Evolutionary conservation across 306 rosid species (phyloP).

Genomic region (Vigna angularis): DNA sequence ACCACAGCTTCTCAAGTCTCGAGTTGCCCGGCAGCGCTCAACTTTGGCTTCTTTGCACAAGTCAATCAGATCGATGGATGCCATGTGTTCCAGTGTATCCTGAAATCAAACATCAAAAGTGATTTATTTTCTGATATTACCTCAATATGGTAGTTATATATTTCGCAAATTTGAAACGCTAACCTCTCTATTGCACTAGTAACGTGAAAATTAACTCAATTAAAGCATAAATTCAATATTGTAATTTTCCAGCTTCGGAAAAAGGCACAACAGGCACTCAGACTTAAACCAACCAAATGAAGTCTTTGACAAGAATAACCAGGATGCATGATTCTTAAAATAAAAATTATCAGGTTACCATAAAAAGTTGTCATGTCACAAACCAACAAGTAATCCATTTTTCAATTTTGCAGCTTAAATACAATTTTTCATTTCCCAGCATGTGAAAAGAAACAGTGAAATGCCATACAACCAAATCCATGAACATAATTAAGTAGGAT

Average conservation of each 20-base stretch:
- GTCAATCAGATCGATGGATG: conserved; percentile 82
- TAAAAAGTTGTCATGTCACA: neutral
- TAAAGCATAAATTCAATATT: neutral
- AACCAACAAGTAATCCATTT: conserved; percentile 14
- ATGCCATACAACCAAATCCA: neutral
- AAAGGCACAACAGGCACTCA: conserved; percentile 2
- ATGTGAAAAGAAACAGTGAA: conserved; percentile 10
- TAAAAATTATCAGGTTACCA: neutral
- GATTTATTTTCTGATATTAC: conserved; percentile 11
- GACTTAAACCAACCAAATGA: conserved; percentile 28
- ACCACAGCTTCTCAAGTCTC: conserved; percentile 98
- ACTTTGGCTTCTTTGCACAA: conserved; percentile 95
- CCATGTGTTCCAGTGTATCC: conserved; percentile 91
- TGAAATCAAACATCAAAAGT: conserved; percentile 49
- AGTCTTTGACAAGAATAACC: neutral
- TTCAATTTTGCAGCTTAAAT: neutral
- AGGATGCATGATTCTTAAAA: conserved; percentile 1
- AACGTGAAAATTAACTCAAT: conserved; percentile 26
- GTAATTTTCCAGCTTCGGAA: conserved; percentile 1
- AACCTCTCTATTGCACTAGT: conserved; percentile 11
- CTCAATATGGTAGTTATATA: conserved; percentile 2
- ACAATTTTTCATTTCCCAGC: neutral
- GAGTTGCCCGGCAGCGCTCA: conserved; percentile 93
- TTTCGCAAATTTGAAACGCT: conserved; percentile 17
- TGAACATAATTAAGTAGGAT: neutral